Base-by-base conservation (phyloP, 2,329 filamentous ascomycete species). In the Acrocalymma vagum region DNA sequence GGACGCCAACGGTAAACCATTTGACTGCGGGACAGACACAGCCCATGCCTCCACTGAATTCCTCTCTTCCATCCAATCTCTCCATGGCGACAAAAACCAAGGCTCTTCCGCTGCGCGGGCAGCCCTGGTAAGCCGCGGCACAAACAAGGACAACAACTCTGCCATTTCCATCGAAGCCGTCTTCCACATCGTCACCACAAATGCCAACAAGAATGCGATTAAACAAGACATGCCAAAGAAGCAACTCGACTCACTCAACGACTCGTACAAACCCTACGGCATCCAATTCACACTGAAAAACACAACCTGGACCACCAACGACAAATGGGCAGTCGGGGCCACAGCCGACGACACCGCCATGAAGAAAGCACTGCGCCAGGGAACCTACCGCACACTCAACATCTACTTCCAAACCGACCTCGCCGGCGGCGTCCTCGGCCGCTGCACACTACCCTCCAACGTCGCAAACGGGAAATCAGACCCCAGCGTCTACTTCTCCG, bases 341-440 rank as follows among this genome's bases (percentile, higher is more conserved):
- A 62, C 61, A 16, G 73, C 76, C 55, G 75, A 77, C 49, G 58
- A 74, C 30, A 77, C 78, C 45, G 52, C 42, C 9, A 79, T 83
- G 77, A 84, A 83, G 61, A 59, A 64, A 16, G 62, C 74, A 2
- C 74, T 83, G 3, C 78, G 80, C 15, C 67, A 73, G 42, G 81
- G 81, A 35, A 75, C 62, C 25, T 84, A 84, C 63, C 48, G 55
- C 25, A 74, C 75, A 1, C 71, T 83, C 23, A 84, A 84, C 61
- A 69, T 84, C 44, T 84, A 83, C 68, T 83, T 83, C 69, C 78
- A 83, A 62, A 78, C 77, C 21, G 72, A 82, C 40, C 71, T 83
- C 17, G 42, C 57, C 5, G 68, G 69, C 37, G 63, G 62, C 33
- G 64, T 82, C 4, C 71, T 84, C 3, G 80, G 80, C 2, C 78